A percentile compares a stretch with the other conserved stretches of the same genome.
Evolutionary conservation across 2,329 filamentous ascomycete genomes (phyloP).

Genomic region (Diaporthe caulivora): DNA sequence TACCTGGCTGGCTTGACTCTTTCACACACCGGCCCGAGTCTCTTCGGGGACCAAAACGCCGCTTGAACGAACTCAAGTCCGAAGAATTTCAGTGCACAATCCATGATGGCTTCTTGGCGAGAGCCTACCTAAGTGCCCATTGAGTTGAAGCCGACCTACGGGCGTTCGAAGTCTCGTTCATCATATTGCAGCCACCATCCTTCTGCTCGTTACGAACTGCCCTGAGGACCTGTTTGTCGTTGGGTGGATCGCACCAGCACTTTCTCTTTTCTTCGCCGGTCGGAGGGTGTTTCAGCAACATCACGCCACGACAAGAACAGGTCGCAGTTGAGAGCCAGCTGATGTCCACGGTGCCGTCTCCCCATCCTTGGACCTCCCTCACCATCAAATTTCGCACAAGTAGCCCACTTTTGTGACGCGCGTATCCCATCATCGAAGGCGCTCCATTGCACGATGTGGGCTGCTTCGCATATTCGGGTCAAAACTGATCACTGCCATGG

Average conservation of each 20-base stretch:
- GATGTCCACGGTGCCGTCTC: not conserved
- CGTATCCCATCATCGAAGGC: not conserved
- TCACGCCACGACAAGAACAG: not conserved
- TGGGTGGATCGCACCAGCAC: not conserved
- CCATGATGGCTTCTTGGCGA: not conserved
- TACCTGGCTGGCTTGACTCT: not conserved
- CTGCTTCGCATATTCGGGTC: not conserved
- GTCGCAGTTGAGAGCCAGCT: not conserved
- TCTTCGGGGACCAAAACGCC: not conserved
- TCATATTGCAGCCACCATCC: not conserved
- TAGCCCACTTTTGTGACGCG: not conserved
- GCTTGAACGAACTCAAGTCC: not conserved
- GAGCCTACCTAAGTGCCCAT: not conserved
- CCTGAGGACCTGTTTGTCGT: not conserved
- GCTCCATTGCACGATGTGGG: not conserved
- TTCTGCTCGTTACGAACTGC: not conserved
- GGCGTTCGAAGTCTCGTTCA: not conserved
- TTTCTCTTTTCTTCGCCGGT: not conserved
- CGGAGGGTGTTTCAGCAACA: not conserved
- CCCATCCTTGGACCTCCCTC: not conserved
- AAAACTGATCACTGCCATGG: not conserved
- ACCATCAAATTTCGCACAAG: not conserved
- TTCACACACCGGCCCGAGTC: constrained; percentile 1
- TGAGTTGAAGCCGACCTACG: not conserved
- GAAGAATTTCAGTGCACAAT: not conserved